Conservation (phyloP, 2,329 filamentous ascomycete species). For the Paramyrothecium sp. region DNA sequence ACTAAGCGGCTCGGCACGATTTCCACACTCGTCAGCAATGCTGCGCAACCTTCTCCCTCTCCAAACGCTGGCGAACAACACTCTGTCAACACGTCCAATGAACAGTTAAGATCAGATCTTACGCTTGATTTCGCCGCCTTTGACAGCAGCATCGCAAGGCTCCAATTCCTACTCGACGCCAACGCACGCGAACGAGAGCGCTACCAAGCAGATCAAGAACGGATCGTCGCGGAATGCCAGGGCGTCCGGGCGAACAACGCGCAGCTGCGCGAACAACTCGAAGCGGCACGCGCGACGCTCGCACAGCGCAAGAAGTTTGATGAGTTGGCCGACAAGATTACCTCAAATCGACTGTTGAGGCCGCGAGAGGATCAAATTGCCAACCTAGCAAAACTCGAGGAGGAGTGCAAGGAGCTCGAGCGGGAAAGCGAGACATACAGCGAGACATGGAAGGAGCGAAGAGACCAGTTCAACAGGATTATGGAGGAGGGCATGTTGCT, state of each 20-base stretch:
- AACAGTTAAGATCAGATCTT: constrained; percentile 78
- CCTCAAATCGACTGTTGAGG: constrained; percentile 73
- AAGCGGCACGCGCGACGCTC: constrained; percentile 72
- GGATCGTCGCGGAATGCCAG: constrained; percentile 77
- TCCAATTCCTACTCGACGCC: constrained; percentile 82
- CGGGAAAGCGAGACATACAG: constrained; percentile 80
- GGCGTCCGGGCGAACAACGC: constrained; percentile 73
- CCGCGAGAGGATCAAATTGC: constrained; percentile 80
- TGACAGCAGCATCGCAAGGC: constrained; percentile 80
- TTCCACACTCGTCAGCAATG: constrained; percentile 54
- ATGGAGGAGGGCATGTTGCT: constrained; percentile 89
- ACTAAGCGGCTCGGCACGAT: constrained; percentile 75
- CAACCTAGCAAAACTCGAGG: constrained; percentile 77
- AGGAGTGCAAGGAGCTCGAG: constrained; percentile 85
- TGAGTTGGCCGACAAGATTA: constrained; percentile 83
- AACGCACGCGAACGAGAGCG: constrained; percentile 81
- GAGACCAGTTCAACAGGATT: constrained; percentile 83
- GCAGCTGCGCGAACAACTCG: constrained; percentile 70
- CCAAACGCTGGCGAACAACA: constrained; percentile 36
- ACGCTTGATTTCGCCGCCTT: constrained; percentile 87
- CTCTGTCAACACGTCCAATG: constrained; percentile 40
- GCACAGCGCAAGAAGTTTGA: constrained; percentile 83
- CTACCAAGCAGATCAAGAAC: constrained; percentile 76
- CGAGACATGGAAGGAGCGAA: constrained; percentile 78
- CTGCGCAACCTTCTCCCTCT: constrained; percentile 14